Base-by-base conservation (phyloP, 306 rosid genomes). In the Glycine tomentella region DNA sequence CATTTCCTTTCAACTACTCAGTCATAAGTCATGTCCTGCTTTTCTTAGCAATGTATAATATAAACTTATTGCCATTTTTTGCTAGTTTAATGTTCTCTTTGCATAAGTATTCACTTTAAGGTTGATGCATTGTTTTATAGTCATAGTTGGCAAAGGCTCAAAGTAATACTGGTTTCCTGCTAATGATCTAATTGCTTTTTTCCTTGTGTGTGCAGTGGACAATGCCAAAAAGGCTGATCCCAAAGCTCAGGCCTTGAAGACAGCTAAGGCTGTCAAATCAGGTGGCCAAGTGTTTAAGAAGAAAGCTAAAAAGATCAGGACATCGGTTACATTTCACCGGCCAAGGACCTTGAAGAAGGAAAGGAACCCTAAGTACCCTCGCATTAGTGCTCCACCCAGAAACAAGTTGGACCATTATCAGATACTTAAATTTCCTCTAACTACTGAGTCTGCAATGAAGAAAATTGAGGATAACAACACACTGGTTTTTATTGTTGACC, bases 381-480 rank as follows among this genome's bases (percentile, higher is more conserved):
- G 92, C 65, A 90, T 93, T 58, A 91, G 98, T 50, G 98, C 92
- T 4, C 82, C 97, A 13, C 97, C 98, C 3, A 91, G 98, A 67
- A 89, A 93, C 86, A 93, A 93, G 88, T 89, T 93, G 89, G 98
- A 93, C 79, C 95, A 91, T 34, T 93, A 93, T 51, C 98, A 93
- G 79, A 93, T 93, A 61, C 97, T 93, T 44, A 93, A 93, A 45
- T 93, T 78, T 62, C 97, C 98, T 36, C 71, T 90, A 31, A 93
- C 97, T 14, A 93, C 98, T 0, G 98, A 93, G 78, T 93, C 98
- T 83, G 98, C 98, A 0, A 94, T 94, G 98, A 92, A 94, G 75
- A 94, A 94, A 86, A 94, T 94, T 15, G 98, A 94, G 83, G 98
- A 94, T 79, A 94, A 94, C 83, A 94, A 94, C 78, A 94, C 98